Base-by-base conservation (phyloP, 2,329 filamentous ascomycete species). In the Raffaelea albimanens region DNA sequence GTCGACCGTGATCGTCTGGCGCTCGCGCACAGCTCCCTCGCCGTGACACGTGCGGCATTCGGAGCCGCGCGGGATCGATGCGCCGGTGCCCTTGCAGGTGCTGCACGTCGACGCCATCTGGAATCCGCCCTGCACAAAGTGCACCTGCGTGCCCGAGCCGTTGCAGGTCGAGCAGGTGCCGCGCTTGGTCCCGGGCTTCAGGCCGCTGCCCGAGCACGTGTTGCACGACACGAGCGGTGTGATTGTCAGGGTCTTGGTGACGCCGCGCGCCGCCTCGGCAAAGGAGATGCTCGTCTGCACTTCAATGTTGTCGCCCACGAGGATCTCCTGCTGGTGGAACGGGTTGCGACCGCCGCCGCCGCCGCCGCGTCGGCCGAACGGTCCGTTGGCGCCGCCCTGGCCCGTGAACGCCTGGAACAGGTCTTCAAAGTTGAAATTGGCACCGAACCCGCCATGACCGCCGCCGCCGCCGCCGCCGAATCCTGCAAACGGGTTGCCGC, bases 231-330 rank as follows among this genome's bases (percentile, higher is more conserved):
- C 80, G 57, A 94, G 68, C 1, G 93, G 91, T 9, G 84, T 87
- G 56, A 96, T 86, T 55, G 75, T 80, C 50, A 98, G 87, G n/a
- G 89, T 85, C 67, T 95, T 94, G 59, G 73, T 82, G 8, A 85
- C 83, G 33, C 93, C 93, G 66, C 94, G 95, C 10, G 93, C 93
- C 7, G 93, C 88, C 61, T 98, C 93, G 81, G 93, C 86, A 65
- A 98, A 98, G 0, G 85, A 89, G 57, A 98, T 91, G 62, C 80
- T 93, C 44, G 87, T 82, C 66, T 95, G 88, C 21, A 96, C 85
- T 64, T 97, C 91, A 58, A 98, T 95, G 63, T 95, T 89, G 54
- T 97, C 89, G 51, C 93, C 93, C n/a, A 95, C 84, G 56, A 95
- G 63, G 19, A 94, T 80, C 62, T 95, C 84, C 58, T 88, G 70